Evolutionary conservation across 257 asterid species (phyloP), one percentile per base, ranked within the genome.

Genomic region (Marsdenia floribunda): DNA sequence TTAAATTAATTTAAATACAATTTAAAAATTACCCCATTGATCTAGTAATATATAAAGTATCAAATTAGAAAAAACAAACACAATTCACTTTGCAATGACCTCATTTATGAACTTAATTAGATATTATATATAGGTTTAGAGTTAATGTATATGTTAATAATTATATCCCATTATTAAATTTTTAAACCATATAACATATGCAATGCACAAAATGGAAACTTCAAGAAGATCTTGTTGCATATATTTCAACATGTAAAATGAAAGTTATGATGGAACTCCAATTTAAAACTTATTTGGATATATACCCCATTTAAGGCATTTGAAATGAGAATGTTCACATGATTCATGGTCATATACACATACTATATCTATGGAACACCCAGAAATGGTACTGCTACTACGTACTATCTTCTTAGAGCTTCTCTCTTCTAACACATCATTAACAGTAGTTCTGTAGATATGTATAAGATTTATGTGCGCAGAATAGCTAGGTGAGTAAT

Each of bases 291-390:
- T 9, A 46, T 12, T 29, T 40, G 29, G 52, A 24, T 21, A 22
- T n/a, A 15, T 40, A 4, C 46, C 0, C 5, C 12, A 54, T 35
- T 37, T 24, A 68, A 49, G 52, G 11, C 55, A 26, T 61, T 46
- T 44, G 70, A 77, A 71, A 70, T 24, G 44, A 57, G 86, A 73
- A 75, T 22, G 71, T 63, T 85, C 81, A 85, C 89, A 85, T 85
- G 89, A 85, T 74, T 82, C 79, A 73, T 78, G 85, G 79, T 40
- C 75, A 73, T 49, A 33, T 72, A 18, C 59, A 40, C 49, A 44
- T 29, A 29, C 33, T 29, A 49, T 42, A n/a, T n/a, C n/a, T n/a
- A 53, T 26, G 14, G 35, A 54, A 64, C 10, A 57, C 18, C 58
- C 21, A 0, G 57, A 55, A 21, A 26, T 24, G 3, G 35, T 14